Base-by-base conservation (phyloP, 163 green algal genomes). In the Scenedesmus sp. region DNA sequence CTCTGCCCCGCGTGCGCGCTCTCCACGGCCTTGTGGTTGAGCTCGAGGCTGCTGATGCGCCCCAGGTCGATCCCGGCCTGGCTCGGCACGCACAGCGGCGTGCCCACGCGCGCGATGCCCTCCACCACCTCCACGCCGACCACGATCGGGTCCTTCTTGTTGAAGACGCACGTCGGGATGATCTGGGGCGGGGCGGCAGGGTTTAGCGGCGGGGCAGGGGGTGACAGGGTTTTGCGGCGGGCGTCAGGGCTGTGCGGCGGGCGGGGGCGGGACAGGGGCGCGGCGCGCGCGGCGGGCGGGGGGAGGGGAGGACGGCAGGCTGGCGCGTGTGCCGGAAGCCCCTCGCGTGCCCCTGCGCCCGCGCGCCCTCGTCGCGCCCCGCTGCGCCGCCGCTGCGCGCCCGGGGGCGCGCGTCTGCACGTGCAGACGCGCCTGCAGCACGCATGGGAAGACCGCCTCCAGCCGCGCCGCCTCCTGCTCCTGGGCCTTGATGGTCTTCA, bases 131-230 rank as follows among this genome's bases (percentile, higher is more conserved):
- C 96, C 29, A 97, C 92, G 5, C 96, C 96, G 51, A 99, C 67
- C 63, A 99, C 90, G 78, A 99, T 98, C 72, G 96, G 96, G 84
- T 98, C 95, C 82, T 97, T 97, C 73, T 96, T 94, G 87, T 98
- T 99, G 91, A 99, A 99, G 51, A 99, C 91, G 86, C 93, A 98
- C 14, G 89, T 94, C 47, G 94, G 94, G 56, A 98, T 67, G 81
- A 98, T 98, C 83, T 91, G 90, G 29, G 91, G 83, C 24, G 39
- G 7, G 39, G 7, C 7, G 7, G 39, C 7, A 47, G 39, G 10
- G n/a, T n/a, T n/a, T n/a, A n/a, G n/a, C n/a, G n/a, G n/a, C n/a
- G n/a, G n/a, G n/a, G n/a, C n/a, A n/a, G n/a, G n/a, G n/a, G n/a
- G n/a, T n/a, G n/a, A n/a, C n/a, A n/a, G n/a, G n/a, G n/a, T n/a